These are phyloP conservation scores for Blastocladiella britannica DNA, from an alignment of 192 early-diverging fungal species.

Conservation along the genomic window DNA sequence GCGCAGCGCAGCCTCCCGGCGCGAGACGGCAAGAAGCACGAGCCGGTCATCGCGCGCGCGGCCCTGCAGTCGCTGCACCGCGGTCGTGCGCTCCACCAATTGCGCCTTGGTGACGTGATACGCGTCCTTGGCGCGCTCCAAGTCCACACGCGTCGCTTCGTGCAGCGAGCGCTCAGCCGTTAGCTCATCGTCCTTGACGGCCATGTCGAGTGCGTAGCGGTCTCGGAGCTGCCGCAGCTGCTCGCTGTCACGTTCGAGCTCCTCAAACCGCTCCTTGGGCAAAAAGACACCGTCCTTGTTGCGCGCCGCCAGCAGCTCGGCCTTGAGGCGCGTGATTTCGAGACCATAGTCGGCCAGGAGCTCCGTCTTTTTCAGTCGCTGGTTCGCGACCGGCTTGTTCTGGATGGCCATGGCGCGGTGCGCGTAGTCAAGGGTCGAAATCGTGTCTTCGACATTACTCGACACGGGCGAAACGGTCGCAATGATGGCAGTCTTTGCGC, in stretches of 20 bases:
- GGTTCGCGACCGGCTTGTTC: slow-evolving; percentile 55
- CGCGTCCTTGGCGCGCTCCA: not conserved
- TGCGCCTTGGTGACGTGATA: not conserved
- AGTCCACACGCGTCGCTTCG: not conserved
- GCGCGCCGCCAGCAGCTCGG: slow-evolving; percentile 56
- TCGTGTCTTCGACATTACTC: slow-evolving; percentile 41
- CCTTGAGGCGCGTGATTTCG: slow-evolving; percentile 58
- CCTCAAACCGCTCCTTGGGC: slow-evolving; percentile 37
- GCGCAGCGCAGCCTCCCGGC: not conserved
- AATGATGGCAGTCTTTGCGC: slow-evolving; percentile 86
- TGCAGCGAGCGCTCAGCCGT: slow-evolving; percentile 3
- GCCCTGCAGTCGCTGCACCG: not conserved
- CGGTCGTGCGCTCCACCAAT: not conserved
- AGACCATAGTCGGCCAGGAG: slow-evolving; percentile 58
- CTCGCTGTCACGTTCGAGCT: slow-evolving; percentile 25
- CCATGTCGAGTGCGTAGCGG: slow-evolving; percentile 1
- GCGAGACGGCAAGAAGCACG: not conserved
- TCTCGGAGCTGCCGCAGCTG: slow-evolving; percentile 16
- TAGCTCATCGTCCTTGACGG: slow-evolving; percentile 16
- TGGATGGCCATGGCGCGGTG: slow-evolving; percentile 53
- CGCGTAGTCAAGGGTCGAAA: slow-evolving; percentile 58
- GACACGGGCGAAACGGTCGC: slow-evolving; percentile 72
- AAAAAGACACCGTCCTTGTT: slow-evolving; percentile 71
- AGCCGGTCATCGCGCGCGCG: not conserved
- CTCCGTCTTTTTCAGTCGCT: slow-evolving; percentile 58